Conservation (phyloP, 2,329 filamentous ascomycete species). For the Aspergillus carbonarius region DNA sequence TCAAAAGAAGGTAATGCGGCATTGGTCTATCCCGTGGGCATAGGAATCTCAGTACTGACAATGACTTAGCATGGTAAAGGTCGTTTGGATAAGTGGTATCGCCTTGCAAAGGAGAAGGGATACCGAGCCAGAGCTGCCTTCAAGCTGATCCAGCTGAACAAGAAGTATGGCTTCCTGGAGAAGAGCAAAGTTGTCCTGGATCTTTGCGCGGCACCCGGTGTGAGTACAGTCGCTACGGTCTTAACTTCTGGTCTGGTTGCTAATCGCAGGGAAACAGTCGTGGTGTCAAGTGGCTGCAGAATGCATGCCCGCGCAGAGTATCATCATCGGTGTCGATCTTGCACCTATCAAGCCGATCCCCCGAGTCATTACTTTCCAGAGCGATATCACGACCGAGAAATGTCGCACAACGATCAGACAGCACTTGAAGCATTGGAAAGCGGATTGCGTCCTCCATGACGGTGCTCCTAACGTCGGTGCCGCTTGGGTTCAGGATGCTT, state of each 20-base stretch:
- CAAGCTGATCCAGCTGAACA: constrained; percentile 97
- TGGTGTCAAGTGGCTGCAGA: constrained; percentile 97
- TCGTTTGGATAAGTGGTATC: constrained; percentile 98
- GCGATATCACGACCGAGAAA: constrained; percentile 96
- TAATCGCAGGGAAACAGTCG: constrained; percentile 53
- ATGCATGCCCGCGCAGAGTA: constrained; percentile 83
- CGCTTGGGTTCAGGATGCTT: constrained; percentile 97
- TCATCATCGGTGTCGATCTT: constrained; percentile 94
- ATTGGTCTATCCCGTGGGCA: constrained; percentile 6
- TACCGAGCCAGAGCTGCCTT: constrained; percentile 95
- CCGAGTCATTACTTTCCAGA: constrained; percentile 90
- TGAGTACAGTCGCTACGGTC: constrained; percentile 47
- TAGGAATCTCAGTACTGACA: constrained; percentile 28
- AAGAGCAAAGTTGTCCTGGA: constrained; percentile 95
- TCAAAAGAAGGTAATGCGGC: constrained; percentile 72
- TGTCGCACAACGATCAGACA: constrained; percentile 84
- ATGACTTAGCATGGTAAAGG: constrained; percentile 77
- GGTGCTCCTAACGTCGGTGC: constrained; percentile 97
- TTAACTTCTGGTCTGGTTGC: constrained; percentile 6
- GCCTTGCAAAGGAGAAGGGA: constrained; percentile 96
- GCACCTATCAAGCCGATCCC: constrained; percentile 95
- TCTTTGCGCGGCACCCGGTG: constrained; percentile 94
- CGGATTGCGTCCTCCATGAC: constrained; percentile 92
- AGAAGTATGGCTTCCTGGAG: constrained; percentile 97
- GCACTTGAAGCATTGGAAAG: constrained; percentile 94